Evolutionary conservation across 306 rosid genomes (phyloP).

Genomic region (Pyrus communis): DNA sequence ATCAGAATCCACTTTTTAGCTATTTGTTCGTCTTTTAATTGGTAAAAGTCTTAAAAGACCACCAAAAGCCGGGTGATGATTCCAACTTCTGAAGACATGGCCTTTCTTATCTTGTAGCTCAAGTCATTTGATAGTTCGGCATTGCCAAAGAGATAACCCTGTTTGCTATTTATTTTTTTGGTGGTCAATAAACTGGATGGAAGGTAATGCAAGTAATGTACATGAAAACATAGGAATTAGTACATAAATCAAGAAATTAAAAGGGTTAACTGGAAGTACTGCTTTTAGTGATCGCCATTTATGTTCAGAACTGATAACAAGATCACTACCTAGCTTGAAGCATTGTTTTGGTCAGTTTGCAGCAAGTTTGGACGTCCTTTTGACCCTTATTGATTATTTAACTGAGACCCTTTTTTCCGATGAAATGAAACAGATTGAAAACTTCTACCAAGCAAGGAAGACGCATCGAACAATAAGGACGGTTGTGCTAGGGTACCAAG

Average conservation of each 20-base stretch:
- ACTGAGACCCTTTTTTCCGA: not conserved
- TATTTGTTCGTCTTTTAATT: not conserved
- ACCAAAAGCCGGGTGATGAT: not conserved
- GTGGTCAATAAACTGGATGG: not conserved
- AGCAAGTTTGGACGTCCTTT: not conserved
- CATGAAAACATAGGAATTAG: not conserved
- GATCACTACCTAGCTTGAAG: not conserved
- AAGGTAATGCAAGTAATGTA: not conserved
- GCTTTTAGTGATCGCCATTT: not conserved
- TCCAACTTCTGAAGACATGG: not conserved
- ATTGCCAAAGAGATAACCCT: not conserved
- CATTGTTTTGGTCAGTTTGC: not conserved
- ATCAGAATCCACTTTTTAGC: not conserved
- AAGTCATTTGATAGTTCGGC: not conserved
- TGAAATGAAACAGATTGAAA: constrained; percentile 36
- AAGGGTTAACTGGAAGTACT: not conserved
- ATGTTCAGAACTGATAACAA: not conserved
- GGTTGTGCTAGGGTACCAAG: constrained; percentile 52
- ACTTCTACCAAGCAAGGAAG: constrained; percentile 59
- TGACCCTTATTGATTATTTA: not conserved
- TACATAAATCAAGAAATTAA: not conserved
- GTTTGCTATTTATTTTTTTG: not conserved
- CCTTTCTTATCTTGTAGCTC: not conserved
- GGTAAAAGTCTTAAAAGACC: not conserved
- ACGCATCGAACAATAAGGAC: constrained; percentile 36